Conservation (phyloP, 2,329 filamentous ascomycete species). For the Pseudogymnoascus sp. region DNA sequence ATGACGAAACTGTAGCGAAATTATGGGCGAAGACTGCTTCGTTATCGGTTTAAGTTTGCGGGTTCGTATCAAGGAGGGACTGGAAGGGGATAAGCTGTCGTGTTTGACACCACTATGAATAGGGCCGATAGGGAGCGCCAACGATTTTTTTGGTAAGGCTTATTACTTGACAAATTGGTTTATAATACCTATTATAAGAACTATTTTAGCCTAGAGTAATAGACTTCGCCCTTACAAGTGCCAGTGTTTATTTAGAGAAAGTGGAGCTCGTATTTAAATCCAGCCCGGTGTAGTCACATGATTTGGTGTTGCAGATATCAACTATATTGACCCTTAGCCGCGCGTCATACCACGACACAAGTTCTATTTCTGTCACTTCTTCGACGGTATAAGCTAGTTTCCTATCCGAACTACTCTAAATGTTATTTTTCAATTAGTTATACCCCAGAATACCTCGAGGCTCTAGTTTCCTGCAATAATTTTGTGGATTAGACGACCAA, state of each 20-base stretch:
- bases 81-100: not conserved
- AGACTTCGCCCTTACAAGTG: not conserved
- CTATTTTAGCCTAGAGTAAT: not conserved
- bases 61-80: not conserved
- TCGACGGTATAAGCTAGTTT: not conserved
- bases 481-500: not conserved
- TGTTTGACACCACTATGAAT: not conserved
- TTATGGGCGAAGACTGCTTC: conserved; percentile 25
- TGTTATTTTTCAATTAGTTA: not conserved
- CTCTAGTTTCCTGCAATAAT: not conserved
- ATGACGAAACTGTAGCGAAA: conserved; percentile 51
- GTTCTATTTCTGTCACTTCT: not conserved
- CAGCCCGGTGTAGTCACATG: not conserved
- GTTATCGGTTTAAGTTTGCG: not conserved
- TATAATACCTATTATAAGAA: not conserved
- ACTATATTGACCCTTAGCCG: not conserved
- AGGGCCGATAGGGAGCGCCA: not conserved
- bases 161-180: not conserved
- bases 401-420: not conserved
- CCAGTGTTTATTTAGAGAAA: not conserved
- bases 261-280: not conserved
- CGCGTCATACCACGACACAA: not conserved
- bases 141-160: not conserved
- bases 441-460: not conserved
- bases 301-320: conserved; percentile 2